Evolutionary conservation across 2,329 filamentous ascomycete species (phyloP), one percentile per base, ranked within the genome.

Genomic region (Madurella fahalii): DNA sequence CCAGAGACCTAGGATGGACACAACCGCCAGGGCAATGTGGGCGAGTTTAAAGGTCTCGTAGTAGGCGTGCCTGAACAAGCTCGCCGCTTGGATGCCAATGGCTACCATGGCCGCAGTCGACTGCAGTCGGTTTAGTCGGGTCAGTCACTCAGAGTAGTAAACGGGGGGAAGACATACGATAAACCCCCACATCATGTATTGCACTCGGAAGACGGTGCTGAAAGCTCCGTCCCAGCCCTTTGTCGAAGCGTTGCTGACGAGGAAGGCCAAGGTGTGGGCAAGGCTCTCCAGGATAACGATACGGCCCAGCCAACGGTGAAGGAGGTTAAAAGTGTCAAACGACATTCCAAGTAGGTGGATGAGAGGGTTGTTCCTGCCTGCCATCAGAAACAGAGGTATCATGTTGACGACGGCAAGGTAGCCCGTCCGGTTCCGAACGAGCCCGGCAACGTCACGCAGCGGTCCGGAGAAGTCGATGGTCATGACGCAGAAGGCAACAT

Each of bases 291-390:
- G 71, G 16, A 87, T 78, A 25, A 88, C 86, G 56, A 91, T 89
- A 40, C 88, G 83, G 63, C 88, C 88, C 59, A 90, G 80, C 88
- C 88, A 92, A 58, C 89, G 82, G 71, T 93, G 88, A 54, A 92
- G 76, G 58, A 93, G 72, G 73, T 92, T 93, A 77, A 89, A 91
- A 1, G 86, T 90, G 69, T 93, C 88, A 69, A 91, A 93, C 4
- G 86, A 89, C 60, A 92, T 84, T 58, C 84, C 83, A 50, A 89
- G 77, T 61, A 87, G 74, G 57, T 77, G 76, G 66, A 92, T 90
- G 60, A 93, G 76, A 18, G 87, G 87, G 71, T 92, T 92, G 74
- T 91, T 92, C 63, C 88, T 80, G 41, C 85, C 84, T 45, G 87
- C 86, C 68, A 91, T 77, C 47, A 91, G 69, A 71, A 91, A 87